These are phyloP conservation scores for Exophiala viscosa DNA, from an alignment of 2,329 filamentous ascomycete genomes.

Conservation along the genomic window DNA sequence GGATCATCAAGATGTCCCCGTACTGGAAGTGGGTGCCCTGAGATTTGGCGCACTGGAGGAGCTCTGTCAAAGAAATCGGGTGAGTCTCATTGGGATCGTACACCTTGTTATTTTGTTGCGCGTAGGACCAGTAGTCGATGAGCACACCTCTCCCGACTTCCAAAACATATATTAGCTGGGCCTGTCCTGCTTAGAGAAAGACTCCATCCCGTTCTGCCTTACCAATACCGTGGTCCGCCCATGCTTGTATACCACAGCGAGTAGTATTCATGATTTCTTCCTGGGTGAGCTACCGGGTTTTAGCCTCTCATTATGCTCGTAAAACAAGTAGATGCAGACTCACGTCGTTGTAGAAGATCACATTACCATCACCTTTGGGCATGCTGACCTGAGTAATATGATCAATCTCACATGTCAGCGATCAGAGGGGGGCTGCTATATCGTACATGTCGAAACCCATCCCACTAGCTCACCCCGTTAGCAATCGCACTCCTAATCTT, in stretches of 20 bases:
- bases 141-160: slow-evolving; percentile 31
- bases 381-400: neutral
- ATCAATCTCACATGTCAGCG: too few relatives aligned
- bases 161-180: too few relatives aligned
- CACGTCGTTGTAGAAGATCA: neutral
- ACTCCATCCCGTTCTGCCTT: neutral
- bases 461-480: neutral
- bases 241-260: slow-evolving; percentile 5
- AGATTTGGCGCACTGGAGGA: too few relatives aligned
- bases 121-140: slow-evolving; percentile 42
- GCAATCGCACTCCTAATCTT: neutral
- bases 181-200: too few relatives aligned
- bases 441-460: neutral
- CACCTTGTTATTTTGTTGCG: slow-evolving; percentile 46
- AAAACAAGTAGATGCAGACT: neutral
- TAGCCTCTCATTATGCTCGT: neutral
- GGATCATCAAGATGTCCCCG: slow-evolving; percentile 63
- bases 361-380: neutral
- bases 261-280: neutral
- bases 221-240: slow-evolving; percentile 3
- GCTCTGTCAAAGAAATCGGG: slow-evolving; percentile 4
- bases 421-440: too few relatives aligned
- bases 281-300: neutral
- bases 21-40: slow-evolving; percentile 44
- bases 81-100: slow-evolving; percentile 42